A percentile compares a stretch with the other conserved stretches of the same genome.
These are phyloP conservation scores for Leishmania aethiopica DNA, from an alignment of 208 protist genomes.

Conservation along the genomic window DNA sequence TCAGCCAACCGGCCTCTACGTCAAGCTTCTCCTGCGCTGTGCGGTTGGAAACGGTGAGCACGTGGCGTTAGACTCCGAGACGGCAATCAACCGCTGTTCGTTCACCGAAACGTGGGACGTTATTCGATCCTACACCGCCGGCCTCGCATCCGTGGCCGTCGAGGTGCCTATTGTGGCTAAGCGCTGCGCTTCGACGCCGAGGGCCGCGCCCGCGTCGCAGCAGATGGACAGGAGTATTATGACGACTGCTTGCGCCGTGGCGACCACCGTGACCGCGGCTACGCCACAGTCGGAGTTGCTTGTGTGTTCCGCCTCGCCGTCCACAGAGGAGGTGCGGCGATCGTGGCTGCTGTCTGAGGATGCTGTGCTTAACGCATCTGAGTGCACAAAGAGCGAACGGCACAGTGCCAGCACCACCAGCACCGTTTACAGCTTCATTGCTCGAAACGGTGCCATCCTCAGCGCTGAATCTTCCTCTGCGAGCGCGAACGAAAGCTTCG, in stretches of 20 bases:
- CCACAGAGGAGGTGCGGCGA: background rate
- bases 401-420: background rate
- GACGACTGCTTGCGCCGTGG: background rate
- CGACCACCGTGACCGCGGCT: background rate
- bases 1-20: constrained; percentile 3
- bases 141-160: too few species aligned
- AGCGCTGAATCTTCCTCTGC: background rate
- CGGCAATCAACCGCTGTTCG: background rate
- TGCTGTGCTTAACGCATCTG: background rate
- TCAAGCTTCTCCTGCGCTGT: constrained; percentile 3
- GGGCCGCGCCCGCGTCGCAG: background rate
- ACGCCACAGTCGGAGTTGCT: background rate
- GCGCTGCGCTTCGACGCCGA: background rate
- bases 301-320: background rate
- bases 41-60: background rate
- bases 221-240: background rate
- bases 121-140: constrained; percentile 1
- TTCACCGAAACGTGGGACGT: constrained; percentile 9
- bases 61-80: background rate
- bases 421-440: background rate
- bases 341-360: background rate
- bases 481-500: background rate
- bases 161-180: constrained; percentile 1
- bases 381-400: background rate
- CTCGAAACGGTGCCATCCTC: background rate